These are phyloP conservation scores for Coniochaeta pulveracea DNA, from an alignment of 2,329 filamentous ascomycete species.

Conservation along the genomic window DNA sequence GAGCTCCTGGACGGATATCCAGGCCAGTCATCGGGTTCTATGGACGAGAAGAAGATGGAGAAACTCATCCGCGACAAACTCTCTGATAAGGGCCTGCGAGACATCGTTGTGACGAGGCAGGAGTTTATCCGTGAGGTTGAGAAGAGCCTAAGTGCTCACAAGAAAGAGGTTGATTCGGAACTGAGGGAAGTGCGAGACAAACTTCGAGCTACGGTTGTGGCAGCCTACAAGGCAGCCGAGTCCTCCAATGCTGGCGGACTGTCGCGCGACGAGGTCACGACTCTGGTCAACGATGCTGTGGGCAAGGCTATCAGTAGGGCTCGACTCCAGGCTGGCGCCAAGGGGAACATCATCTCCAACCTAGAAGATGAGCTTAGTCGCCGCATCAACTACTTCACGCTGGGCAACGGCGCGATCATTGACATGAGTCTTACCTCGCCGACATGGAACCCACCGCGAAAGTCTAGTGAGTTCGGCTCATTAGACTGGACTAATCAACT, in stretches of 20 bases:
- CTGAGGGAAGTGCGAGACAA: slow-evolving; percentile 20
- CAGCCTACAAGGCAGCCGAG: slow-evolving; percentile 17
- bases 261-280: slow-evolving; percentile 26
- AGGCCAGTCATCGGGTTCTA: background rate
- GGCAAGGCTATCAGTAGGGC: slow-evolving; percentile 29
- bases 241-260: slow-evolving; percentile 16
- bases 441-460: slow-evolving; percentile 29
- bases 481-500: slow-evolving; percentile 13
- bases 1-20: slow-evolving; percentile 11
- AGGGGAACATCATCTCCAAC: slow-evolving; percentile 31
- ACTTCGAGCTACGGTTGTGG: slow-evolving; percentile 13
- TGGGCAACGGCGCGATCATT: slow-evolving; percentile 53
- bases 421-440: slow-evolving; percentile 50
- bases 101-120: slow-evolving; percentile 30
- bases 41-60: slow-evolving; percentile 16
- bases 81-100: slow-evolving; percentile 17
- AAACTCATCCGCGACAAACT: slow-evolving; percentile 25
- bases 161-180: slow-evolving; percentile 26
- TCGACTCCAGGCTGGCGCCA: slow-evolving; percentile 34
- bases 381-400: slow-evolving; percentile 64
- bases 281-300: slow-evolving; percentile 28
- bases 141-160: slow-evolving; percentile 24
- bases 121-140: slow-evolving; percentile 35
- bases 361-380: slow-evolving; percentile 32
- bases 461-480: slow-evolving; percentile 10